These are phyloP conservation scores for Klebsormidium nitens DNA, from an alignment of 139 green algal species.

Conservation along the genomic window DNA sequence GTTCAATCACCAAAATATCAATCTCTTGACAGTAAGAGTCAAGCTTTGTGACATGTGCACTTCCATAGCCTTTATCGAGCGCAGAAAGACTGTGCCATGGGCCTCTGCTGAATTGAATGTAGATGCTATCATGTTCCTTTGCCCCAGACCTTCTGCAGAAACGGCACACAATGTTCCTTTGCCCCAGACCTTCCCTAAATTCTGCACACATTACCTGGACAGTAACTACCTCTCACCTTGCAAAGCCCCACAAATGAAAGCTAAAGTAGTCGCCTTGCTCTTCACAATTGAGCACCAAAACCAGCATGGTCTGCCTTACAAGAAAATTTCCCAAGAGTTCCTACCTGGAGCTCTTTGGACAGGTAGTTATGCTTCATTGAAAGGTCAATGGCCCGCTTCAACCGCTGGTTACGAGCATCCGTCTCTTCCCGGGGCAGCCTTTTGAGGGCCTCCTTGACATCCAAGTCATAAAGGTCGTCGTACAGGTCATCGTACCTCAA, in stretches of 20 bases:
- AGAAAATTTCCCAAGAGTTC: conserved; percentile 44
- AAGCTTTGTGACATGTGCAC: too few relatives aligned
- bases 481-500: conserved; percentile 95
- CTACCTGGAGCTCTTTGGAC: conserved; percentile 59
- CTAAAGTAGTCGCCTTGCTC: not conserved
- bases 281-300: not conserved
- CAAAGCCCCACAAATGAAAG: not conserved
- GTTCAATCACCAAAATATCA: not conserved
- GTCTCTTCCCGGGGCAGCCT: conserved; percentile 81
- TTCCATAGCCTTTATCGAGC: too few relatives aligned
- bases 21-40: too few relatives aligned
- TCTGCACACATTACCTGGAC: not conserved
- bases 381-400: conserved; percentile 90
- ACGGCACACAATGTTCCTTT: not conserved
- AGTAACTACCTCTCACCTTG: not conserved
- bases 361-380: conserved; percentile 81
- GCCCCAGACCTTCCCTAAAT: not conserved
- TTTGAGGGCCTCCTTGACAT: conserved; percentile 87
- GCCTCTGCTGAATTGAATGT: too few relatives aligned
- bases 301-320: not conserved
- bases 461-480: conserved; percentile 79
- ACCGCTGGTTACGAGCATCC: conserved; percentile 78
- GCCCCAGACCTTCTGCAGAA: too few relatives aligned
- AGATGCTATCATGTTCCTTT: too few relatives aligned
- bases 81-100: too few relatives aligned